phyloP scores from a whole-genome alignment of 2,329 filamentous ascomycete genomes.

The Fusarium pilosicola region DNA sequence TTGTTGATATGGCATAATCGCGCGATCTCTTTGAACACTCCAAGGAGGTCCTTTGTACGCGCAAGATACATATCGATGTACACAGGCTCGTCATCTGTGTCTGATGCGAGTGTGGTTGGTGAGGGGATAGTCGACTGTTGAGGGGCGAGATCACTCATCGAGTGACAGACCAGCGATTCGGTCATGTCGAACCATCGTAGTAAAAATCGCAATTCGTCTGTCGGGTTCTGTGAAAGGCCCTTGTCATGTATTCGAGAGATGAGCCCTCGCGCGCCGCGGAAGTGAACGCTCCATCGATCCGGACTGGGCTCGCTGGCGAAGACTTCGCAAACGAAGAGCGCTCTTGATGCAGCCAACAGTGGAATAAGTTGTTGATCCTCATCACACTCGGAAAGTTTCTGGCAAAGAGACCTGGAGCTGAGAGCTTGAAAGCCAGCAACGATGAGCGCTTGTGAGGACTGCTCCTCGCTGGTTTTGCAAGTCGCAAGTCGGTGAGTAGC shows the following conservation, averaged over 20 bases:
- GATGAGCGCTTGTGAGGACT: conserved; percentile 16
- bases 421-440: conserved; percentile 31
- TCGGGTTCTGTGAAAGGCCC: conserved; percentile 8
- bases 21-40: conserved; percentile 32
- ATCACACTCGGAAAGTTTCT: conserved; percentile 20
- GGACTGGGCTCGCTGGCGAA: conserved; percentile 30
- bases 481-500: conserved; percentile 29
- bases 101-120: conserved; percentile 16
- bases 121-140: conserved; percentile 24
- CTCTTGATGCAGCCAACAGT: conserved; percentile 15
- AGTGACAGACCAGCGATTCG: conserved; percentile 29
- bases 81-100: conserved; percentile 9
- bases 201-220: conserved; percentile 26
- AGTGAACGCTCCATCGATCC: conserved; percentile 34
- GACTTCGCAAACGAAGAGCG: conserved; percentile 32
- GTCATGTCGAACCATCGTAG: conserved; percentile 35
- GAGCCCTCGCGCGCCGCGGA: conserved; percentile 24
- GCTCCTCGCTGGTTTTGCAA: conserved; percentile 28
- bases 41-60: conserved; percentile 22
- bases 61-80: conserved; percentile 36
- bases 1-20: not conserved
- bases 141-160: conserved; percentile 20
- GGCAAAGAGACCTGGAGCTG: conserved; percentile 30
- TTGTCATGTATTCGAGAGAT: conserved; percentile 24
- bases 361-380: conserved; percentile 26